These are phyloP conservation scores for Umbelopsis vinacea DNA, from an alignment of 192 early-diverging fungal species.

Conservation along the genomic window DNA sequence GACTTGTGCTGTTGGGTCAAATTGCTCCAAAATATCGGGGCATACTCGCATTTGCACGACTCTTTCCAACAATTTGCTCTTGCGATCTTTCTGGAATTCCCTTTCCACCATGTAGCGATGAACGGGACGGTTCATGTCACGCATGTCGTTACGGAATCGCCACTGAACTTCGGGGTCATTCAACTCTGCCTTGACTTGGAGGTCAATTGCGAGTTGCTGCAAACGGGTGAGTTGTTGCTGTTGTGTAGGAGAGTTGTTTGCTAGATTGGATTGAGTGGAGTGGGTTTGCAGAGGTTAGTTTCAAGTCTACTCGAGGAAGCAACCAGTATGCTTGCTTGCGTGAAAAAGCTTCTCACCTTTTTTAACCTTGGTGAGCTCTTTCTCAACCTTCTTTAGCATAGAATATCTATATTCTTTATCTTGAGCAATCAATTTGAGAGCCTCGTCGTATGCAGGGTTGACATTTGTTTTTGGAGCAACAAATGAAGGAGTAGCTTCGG, in stretches of 20 bases:
- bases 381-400: constrained; percentile 46
- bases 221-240: constrained; percentile 51
- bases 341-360: constrained; percentile 35
- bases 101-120: constrained; percentile 68
- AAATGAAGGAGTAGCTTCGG: constrained; percentile 17
- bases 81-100: constrained; percentile 60
- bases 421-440: constrained; percentile 67
- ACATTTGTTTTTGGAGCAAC: constrained; percentile 53
- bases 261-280: neutral
- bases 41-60: constrained; percentile 77
- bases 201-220: constrained; percentile 53
- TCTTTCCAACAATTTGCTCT: constrained; percentile 67
- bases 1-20: constrained; percentile 51
- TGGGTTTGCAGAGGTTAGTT: constrained; percentile 2
- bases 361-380: constrained; percentile 36
- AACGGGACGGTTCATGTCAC: constrained; percentile 71
- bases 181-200: constrained; percentile 68
- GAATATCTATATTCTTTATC: constrained; percentile 59
- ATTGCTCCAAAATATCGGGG: constrained; percentile 67
- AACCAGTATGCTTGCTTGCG: neutral
- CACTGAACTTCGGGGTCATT: constrained; percentile 68
- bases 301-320: too few species aligned
- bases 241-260: constrained; percentile 36
- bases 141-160: constrained; percentile 26
- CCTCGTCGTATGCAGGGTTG: constrained; percentile 76